phyloP scores from a whole-genome alignment of 805 yeast genomes.

The Starmerella ratchasimensis region DNA sequence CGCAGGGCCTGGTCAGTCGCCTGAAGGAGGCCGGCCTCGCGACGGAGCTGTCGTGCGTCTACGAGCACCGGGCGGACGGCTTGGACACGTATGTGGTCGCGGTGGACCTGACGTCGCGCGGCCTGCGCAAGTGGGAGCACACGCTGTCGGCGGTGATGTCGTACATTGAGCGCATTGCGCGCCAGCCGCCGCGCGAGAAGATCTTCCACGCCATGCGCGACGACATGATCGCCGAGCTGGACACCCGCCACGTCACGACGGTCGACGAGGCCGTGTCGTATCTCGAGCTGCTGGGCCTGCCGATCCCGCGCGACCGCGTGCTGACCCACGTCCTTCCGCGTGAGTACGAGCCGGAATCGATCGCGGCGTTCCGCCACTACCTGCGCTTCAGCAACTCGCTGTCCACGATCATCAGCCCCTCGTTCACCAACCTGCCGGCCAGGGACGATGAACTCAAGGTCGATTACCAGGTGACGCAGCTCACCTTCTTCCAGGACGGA shows the following conservation, averaged over 20 bases:
- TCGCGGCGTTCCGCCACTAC: neutral
- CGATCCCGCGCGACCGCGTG: constrained; percentile 2
- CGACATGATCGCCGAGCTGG: neutral
- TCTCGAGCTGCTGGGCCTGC: constrained; percentile 1
- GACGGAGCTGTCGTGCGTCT: neutral
- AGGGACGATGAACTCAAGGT: neutral
- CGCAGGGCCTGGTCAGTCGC: neutral
- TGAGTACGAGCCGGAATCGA: neutral
- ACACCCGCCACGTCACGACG: neutral
- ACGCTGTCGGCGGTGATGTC: neutral
- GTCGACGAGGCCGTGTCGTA: constrained; percentile 1
- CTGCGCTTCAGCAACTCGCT: neutral
- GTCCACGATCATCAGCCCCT: neutral
- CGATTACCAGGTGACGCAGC: neutral
- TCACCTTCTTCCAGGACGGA: neutral
- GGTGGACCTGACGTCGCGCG: neutral
- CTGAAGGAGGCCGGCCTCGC: neutral
- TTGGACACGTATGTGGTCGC: constrained; percentile 1
- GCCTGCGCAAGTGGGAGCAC: neutral
- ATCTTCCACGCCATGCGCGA: neutral
- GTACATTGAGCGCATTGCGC: neutral
- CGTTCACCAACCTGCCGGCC: neutral
- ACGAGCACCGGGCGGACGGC: constrained; percentile 2
- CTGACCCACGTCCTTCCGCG: constrained; percentile 1
- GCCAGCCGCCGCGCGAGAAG: neutral